These are phyloP conservation scores for Gynostemma pentaphyllum DNA, from an alignment of 306 rosid species.

Conservation along the genomic window DNA sequence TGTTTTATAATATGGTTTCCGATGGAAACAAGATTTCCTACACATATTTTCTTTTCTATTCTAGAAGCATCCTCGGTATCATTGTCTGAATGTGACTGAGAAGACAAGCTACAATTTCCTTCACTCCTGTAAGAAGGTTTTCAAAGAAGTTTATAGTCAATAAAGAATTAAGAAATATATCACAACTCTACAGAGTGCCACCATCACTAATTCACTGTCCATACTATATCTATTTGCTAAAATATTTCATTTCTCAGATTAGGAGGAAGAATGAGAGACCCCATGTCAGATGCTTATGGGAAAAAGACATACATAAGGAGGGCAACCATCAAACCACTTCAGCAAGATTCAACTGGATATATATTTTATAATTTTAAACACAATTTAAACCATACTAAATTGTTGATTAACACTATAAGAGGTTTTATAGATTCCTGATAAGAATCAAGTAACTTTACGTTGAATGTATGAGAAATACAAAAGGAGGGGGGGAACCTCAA, in stretches of 20 bases:
- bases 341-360: neutral
- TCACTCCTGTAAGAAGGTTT: slow-evolving; percentile 34
- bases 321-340: neutral
- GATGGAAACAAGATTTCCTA: slow-evolving; percentile 23
- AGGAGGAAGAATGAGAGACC: neutral
- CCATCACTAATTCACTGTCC: neutral
- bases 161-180: neutral
- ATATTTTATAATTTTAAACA: too few species aligned
- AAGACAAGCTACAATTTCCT: slow-evolving; percentile 11
- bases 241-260: neutral
- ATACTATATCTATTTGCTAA: neutral
- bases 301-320: neutral
- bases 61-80: slow-evolving; percentile 21
- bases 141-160: neutral
- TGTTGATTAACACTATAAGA: too few species aligned
- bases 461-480: too few species aligned
- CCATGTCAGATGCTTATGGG: neutral
- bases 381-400: too few species aligned
- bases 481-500: too few species aligned
- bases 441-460: too few species aligned
- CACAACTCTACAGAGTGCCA: neutral
- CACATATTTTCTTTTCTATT: slow-evolving; percentile 15
- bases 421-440: too few species aligned
- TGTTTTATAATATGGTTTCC: slow-evolving; percentile 32
- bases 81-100: slow-evolving; percentile 22